Evolutionary conservation across 2,329 filamentous ascomycete genomes (phyloP).

Genomic region (Graphilbum sp.): DNA sequence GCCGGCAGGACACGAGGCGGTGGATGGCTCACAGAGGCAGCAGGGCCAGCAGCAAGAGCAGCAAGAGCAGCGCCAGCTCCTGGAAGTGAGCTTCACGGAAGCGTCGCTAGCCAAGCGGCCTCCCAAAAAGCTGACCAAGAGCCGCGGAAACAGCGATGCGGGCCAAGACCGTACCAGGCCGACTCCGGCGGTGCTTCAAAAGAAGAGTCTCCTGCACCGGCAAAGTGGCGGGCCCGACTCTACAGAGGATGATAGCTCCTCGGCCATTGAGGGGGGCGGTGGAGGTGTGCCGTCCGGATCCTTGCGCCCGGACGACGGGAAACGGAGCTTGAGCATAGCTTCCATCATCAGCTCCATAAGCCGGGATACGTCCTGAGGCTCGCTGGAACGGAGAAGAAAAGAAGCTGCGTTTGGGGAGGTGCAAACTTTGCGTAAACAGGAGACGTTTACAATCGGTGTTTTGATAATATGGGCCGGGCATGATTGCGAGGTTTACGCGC

Average conservation of each 20-base stretch:
- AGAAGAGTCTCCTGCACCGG: slow-evolving; percentile 1
- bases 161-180: background rate
- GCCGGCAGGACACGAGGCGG: too few species aligned
- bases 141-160: slow-evolving; percentile 20
- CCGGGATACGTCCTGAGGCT: background rate
- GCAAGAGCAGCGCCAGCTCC: background rate
- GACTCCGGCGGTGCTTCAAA: slow-evolving; percentile 6
- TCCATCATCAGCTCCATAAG: slow-evolving; percentile 5
- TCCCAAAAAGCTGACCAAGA: slow-evolving; percentile 26
- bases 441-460: too few species aligned
- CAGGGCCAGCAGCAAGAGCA: slow-evolving; percentile 1
- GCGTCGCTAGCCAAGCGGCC: slow-evolving; percentile 15
- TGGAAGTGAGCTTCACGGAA: background rate
- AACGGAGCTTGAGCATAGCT: slow-evolving; percentile 4
- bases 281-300: background rate
- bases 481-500: too few species aligned
- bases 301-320: background rate
- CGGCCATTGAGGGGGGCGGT: background rate
- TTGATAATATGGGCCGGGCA: too few species aligned
- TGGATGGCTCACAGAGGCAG: too few species aligned
- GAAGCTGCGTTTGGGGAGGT: too few species aligned
- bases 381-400: background rate
- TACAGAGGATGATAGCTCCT: background rate
- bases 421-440: too few species aligned
- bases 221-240: background rate